A percentile compares a stretch with the other conserved stretches of the same genome.
Evolutionary conservation across 805 yeast genomes (phyloP).

Genomic region (Candida tammaniensis): DNA sequence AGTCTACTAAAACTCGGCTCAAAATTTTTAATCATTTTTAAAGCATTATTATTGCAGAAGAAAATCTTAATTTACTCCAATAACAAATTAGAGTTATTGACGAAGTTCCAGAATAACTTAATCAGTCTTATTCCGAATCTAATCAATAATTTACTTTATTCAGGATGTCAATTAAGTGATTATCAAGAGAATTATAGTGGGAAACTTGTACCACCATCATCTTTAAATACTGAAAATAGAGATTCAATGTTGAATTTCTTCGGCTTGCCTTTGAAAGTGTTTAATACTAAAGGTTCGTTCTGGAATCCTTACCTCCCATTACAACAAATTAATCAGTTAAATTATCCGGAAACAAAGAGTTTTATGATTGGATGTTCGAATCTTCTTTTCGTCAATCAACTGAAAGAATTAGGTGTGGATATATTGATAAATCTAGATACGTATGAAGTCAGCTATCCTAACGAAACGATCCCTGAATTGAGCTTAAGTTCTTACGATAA

Average conservation of each 20-base stretch:
- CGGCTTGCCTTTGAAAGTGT: conserved; percentile 85
- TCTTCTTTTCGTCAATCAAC: conserved; percentile 67
- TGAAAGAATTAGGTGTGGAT: conserved; percentile 59
- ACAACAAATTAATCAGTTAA: conserved; percentile 81
- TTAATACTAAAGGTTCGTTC: conserved; percentile 76
- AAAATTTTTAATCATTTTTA: conserved; percentile 64
- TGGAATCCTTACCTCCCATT: conserved; percentile 93
- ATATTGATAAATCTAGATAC: conserved; percentile 70
- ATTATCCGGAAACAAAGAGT: conserved; percentile 52
- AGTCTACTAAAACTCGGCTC: conserved; percentile 57
- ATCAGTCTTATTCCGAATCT: conserved; percentile 82
- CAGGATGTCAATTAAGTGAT: conserved; percentile 73
- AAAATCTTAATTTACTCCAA: conserved; percentile 71
- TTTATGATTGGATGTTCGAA: conserved; percentile 88
- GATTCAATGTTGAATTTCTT: conserved; percentile 72
- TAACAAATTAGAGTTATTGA: conserved; percentile 72
- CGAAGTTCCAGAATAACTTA: conserved; percentile 79
- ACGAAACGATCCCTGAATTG: conserved; percentile 27
- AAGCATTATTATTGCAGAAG: conserved; percentile 74
- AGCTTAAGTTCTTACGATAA: conserved; percentile 51
- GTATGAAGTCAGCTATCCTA: conserved; percentile 43
- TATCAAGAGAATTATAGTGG: conserved; percentile 47
- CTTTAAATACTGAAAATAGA: conserved; percentile 75
- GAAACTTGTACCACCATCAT: conserved; percentile 54
- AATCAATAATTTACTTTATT: conserved; percentile 65